Base-by-base conservation (phyloP, 345 rosid genomes). In the Citrus glauca region DNA sequence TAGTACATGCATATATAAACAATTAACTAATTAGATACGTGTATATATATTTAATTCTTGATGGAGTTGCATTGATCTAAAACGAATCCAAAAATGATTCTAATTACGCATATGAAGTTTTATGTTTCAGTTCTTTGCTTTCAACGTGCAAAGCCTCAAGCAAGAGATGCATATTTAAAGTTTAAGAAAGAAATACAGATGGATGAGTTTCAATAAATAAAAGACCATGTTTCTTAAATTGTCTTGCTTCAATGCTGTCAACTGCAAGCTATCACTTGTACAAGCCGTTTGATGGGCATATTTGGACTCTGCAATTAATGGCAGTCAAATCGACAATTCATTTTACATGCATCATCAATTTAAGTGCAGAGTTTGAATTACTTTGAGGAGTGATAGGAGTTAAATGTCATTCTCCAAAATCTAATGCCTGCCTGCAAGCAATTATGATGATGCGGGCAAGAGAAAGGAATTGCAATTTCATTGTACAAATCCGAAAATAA, bases 381-480 rank as follows among this genome's bases (percentile, higher is more conserved):
- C 40, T 42, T 9, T n/a, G 30, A 19, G 5, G 25, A 27, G 42
- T 35, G 55, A 10, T 42, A 2, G 50, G 50, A 45, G 16, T 45
- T 45, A 1, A 3, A 45, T 45, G 50, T 45, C 50, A 3, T 45
- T 45, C 50, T 45, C 7, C 57, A 17, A 10, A 53, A 24, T 17
- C 33, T 38, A 64, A 63, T 28, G 35, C 4, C 27, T n/a, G 28
- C 45, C 17, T n/a, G 62, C 45, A 40, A n/a, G 35, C 55, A 78
- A 42, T 80, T 69, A 57, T 25, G 65, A 61, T n/a, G 79, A 76
- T 42, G 69, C 42, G 19, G 71, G 77, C 82, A 63, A 63, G 50
- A 30, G 28, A 55, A 20, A 32, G 24, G 40, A 10, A 55, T 25
- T 17, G 63, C 63, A 55, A 57, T 73, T 59, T 37, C 37, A 3